phyloP scores from a whole-genome alignment of 2,329 filamentous ascomycete species.

The Monosporascus sp. region DNA sequence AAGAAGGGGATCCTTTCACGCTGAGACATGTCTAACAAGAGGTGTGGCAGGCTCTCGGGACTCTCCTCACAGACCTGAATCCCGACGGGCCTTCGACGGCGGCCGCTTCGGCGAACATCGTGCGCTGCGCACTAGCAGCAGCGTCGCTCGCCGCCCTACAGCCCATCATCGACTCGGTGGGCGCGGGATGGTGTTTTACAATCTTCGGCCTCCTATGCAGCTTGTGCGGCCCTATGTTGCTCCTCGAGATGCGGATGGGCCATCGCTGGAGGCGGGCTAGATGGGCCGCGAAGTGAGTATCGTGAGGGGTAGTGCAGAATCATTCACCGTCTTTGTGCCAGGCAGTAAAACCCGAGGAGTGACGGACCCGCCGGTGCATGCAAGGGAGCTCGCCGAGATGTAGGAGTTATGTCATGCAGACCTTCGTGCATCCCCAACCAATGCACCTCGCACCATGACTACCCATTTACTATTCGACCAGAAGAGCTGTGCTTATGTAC shows the following conservation, averaged over 20 bases:
- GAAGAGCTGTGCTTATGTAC: too few species aligned
- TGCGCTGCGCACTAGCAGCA: conserved; percentile 15
- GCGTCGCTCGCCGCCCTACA: conserved; percentile 10
- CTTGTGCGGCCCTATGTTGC: conserved; percentile 10
- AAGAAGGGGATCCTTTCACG: background rate
- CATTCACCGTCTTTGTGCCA: too few species aligned
- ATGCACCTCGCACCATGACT: too few species aligned
- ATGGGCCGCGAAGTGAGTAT: background rate
- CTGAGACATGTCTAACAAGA: background rate
- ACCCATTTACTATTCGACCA: too few species aligned
- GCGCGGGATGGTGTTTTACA: conserved; percentile 18
- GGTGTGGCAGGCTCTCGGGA: conserved; percentile 5
- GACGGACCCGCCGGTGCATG: too few species aligned
- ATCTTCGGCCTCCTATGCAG: conserved; percentile 13
- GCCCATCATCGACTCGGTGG: conserved; percentile 12
- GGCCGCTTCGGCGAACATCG: conserved; percentile 16
- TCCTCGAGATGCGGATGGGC: conserved; percentile 8
- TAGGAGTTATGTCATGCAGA: too few species aligned
- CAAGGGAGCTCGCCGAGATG: too few species aligned
- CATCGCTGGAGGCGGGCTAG: conserved; percentile 8
- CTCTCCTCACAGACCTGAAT: conserved; percentile 14
- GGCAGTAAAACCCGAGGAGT: too few species aligned
- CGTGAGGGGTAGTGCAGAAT: too few species aligned
- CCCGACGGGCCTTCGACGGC: conserved; percentile 14
- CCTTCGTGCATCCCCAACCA: too few species aligned